Evolutionary conservation across 2,329 filamentous ascomycete genomes (phyloP).

Genomic region (Ophiostoma sp.): DNA sequence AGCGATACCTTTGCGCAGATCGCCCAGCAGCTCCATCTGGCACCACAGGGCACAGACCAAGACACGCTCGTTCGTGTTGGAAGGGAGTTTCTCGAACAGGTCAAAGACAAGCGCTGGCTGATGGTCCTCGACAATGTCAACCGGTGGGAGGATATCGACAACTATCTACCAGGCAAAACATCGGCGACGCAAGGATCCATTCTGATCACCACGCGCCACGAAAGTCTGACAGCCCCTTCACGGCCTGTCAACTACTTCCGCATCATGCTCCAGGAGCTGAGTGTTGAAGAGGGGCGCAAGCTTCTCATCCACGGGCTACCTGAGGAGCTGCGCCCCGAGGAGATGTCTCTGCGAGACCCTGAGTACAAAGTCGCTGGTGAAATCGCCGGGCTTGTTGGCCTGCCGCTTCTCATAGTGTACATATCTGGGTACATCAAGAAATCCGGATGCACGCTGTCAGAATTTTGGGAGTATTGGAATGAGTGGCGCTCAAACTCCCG

Average conservation of each 20-base stretch:
- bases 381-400: background rate
- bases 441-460: constrained; percentile 21
- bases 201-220: constrained; percentile 24
- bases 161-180: constrained; percentile 24
- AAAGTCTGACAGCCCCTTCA: constrained; percentile 24
- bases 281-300: background rate
- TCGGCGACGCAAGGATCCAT: constrained; percentile 24
- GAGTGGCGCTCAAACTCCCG: constrained; percentile 20
- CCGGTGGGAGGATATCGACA: constrained; percentile 25
- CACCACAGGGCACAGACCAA: constrained; percentile 22
- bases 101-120: constrained; percentile 24
- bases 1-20: constrained; percentile 26
- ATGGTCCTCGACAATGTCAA: constrained; percentile 27
- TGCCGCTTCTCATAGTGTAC: constrained; percentile 23
- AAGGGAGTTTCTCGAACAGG: constrained; percentile 23
- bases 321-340: constrained; percentile 21
- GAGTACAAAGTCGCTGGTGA: constrained; percentile 15
- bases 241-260: constrained; percentile 24
- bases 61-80: constrained; percentile 25
- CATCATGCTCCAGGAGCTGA: background rate
- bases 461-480: constrained; percentile 27
- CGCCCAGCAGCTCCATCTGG: constrained; percentile 24
- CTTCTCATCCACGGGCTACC: constrained; percentile 21
- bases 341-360: constrained; percentile 21
- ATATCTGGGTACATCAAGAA: constrained; percentile 25